Percentiles rank a stretch among this genome's conserved stretches.
Conservation (phyloP, 768 basidiomycete genomes). For the Lyophyllum semitale region DNA sequence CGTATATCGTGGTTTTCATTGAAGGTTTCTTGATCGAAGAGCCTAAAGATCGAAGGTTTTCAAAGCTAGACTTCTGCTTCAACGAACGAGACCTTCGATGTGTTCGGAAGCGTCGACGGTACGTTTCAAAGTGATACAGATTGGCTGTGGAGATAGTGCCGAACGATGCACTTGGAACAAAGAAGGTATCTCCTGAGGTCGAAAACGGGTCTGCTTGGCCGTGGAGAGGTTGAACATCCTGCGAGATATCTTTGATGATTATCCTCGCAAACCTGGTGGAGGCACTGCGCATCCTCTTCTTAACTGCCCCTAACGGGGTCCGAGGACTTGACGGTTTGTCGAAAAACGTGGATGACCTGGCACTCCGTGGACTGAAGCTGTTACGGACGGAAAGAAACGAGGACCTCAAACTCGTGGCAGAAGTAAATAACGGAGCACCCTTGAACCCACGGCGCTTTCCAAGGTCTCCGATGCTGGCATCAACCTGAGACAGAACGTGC, state of each 20-base stretch:
- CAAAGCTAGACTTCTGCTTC: slow-evolving; percentile 7
- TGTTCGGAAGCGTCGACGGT: neutral
- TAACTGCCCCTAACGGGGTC: slow-evolving; percentile 23
- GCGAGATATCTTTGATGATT: slow-evolving; percentile 10
- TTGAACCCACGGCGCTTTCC: slow-evolving; percentile 33
- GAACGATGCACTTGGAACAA: neutral
- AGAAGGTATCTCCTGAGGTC: slow-evolving; percentile 18
- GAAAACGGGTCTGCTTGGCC: slow-evolving; percentile 21
- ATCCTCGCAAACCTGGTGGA: slow-evolving; percentile 16
- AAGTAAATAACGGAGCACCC: slow-evolving; percentile 25
- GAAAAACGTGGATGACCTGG: slow-evolving; percentile 10
- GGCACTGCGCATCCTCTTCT: slow-evolving; percentile 25
- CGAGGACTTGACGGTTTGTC: slow-evolving; percentile 11
- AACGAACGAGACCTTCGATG: slow-evolving; percentile 5
- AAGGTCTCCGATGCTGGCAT: slow-evolving; percentile 22
- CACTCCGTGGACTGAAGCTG: slow-evolving; percentile 18
- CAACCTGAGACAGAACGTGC: neutral
- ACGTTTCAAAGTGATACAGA: slow-evolving; percentile 15
- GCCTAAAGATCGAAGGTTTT: neutral
- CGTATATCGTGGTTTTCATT: slow-evolving; percentile 20
- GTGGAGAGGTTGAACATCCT: slow-evolving; percentile 19
- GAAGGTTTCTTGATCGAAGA: slow-evolving; percentile 2
- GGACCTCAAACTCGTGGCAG: slow-evolving; percentile 11
- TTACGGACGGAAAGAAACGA: slow-evolving; percentile 22
- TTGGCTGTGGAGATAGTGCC: slow-evolving; percentile 1